Percentiles rank a stretch among this genome's conserved stretches.
phyloP scores from a whole-genome alignment of 225 moss, liverwort and hornwort genomes.

The Marchantia paleacea region DNA sequence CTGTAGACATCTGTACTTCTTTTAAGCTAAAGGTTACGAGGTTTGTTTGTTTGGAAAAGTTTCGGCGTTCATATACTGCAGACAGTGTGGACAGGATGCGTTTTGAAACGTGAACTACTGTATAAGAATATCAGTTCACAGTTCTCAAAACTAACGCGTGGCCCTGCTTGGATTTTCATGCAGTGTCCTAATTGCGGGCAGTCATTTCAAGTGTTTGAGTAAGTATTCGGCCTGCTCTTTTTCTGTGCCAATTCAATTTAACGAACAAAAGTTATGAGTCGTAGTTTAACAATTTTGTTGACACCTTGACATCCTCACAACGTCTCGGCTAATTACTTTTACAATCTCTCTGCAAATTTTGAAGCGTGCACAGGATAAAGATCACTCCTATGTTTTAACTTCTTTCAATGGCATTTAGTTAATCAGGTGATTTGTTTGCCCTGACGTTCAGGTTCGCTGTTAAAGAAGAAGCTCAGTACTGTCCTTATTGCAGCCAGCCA shows the following conservation, averaged over 20 bases:
- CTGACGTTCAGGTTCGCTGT: slow-evolving; percentile 64
- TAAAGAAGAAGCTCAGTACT: slow-evolving; percentile 77
- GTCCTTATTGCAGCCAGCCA: slow-evolving; percentile 93
- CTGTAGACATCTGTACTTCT: slow-evolving; percentile 1
- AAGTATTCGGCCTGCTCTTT: slow-evolving; percentile 27
- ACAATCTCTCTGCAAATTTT: too few relatives aligned
- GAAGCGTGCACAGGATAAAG: too few relatives aligned
- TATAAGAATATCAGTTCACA: background rate
- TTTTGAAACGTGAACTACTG: background rate
- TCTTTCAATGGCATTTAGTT: background rate
- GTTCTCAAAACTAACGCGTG: background rate
- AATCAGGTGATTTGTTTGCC: background rate
- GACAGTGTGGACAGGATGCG: too few relatives aligned
- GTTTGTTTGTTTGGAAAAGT: background rate
- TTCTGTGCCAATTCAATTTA: too few relatives aligned
- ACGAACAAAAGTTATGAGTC: too few relatives aligned
- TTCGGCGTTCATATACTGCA: background rate
- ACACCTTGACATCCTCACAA: too few relatives aligned
- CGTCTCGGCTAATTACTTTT: too few relatives aligned
- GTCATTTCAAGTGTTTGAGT: slow-evolving; percentile 90
- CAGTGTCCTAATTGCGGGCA: slow-evolving; percentile 99
- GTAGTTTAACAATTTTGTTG: too few relatives aligned
- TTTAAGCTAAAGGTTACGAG: background rate
- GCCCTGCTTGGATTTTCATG: slow-evolving; percentile 6
- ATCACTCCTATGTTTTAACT: background rate